These are phyloP conservation scores for Phialocephala sp. DNA, from an alignment of 2,329 filamentous ascomycete species.

Conservation along the genomic window DNA sequence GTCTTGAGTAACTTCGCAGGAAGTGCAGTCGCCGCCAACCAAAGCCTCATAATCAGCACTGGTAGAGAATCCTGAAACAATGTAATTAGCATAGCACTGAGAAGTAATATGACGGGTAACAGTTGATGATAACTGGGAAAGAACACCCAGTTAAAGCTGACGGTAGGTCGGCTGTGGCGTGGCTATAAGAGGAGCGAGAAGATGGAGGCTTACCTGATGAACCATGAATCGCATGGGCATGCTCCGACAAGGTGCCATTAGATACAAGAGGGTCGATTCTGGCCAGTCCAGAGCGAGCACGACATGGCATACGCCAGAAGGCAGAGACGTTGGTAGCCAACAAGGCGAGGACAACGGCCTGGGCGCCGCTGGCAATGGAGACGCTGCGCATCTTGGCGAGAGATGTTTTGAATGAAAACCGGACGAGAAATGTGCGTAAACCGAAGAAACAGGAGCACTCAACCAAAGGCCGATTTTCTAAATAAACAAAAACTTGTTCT, in stretches of 20 bases:
- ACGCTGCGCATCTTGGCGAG: background rate
- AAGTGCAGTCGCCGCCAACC: conserved; percentile 64
- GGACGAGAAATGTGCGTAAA: background rate
- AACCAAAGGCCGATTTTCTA: background rate
- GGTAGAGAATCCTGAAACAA: conserved; percentile 64
- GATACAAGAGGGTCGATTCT: conserved; percentile 80
- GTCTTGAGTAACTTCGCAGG: conserved; percentile 66
- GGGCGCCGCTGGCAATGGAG: background rate
- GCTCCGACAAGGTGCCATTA: conserved; percentile 61
- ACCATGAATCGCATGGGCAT: conserved; percentile 79
- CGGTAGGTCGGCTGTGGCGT: too few species aligned
- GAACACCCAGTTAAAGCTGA: too few species aligned
- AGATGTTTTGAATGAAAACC: background rate
- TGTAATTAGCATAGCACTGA: conserved; percentile 24
- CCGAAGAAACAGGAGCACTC: background rate
- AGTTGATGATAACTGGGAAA: too few species aligned
- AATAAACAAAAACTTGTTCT: background rate
- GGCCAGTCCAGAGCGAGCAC: conserved; percentile 69
- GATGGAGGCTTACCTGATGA: conserved; percentile 66
- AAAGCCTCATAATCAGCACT: conserved; percentile 64
- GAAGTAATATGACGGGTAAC: too few species aligned
- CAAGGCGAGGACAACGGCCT: conserved; percentile 7
- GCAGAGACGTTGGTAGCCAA: conserved; percentile 53
- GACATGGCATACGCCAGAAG: conserved; percentile 92
- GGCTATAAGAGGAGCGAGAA: conserved; percentile 3